A percentile compares a stretch with the other conserved stretches of the same genome.
Conservation (phyloP, 2,329 filamentous ascomycete genomes). For the Talaromyces funiculosus region DNA sequence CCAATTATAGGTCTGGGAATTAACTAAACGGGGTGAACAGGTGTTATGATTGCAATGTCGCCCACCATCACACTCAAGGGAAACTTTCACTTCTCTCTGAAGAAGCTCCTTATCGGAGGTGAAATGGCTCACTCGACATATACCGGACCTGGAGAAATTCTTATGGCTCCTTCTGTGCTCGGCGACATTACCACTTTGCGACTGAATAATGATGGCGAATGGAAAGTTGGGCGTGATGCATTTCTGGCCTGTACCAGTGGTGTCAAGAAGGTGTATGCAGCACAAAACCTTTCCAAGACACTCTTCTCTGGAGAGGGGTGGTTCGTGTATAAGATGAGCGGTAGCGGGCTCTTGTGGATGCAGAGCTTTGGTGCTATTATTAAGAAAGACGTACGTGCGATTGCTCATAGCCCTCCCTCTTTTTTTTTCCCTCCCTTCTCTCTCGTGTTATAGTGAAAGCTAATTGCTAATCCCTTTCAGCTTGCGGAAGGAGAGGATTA, state of each 20-base stretch:
- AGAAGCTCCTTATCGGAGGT: constrained; percentile 80
- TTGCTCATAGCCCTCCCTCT: too few species aligned
- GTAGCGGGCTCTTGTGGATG: constrained; percentile 78
- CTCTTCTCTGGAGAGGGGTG: constrained; percentile 92
- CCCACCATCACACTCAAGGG: constrained; percentile 80
- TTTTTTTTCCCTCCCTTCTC: too few species aligned
- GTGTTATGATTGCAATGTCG: constrained; percentile 93
- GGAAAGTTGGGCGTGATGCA: constrained; percentile 81
- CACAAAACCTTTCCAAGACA: constrained; percentile 78
- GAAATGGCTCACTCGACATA: constrained; percentile 74
- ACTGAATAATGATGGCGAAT: constrained; percentile 58
- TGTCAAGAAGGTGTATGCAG: constrained; percentile 81
- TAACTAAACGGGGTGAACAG: constrained; percentile 33
- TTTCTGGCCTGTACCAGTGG: constrained; percentile 82
- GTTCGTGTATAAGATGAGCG: constrained; percentile 81
- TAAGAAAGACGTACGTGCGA: constrained; percentile 71
- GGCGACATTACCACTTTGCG: constrained; percentile 82
- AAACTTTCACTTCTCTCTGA: constrained; percentile 75
- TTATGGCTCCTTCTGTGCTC: constrained; percentile 72
- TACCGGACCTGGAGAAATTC: constrained; percentile 83
- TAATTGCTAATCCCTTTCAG: too few species aligned
- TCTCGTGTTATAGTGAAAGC: too few species aligned
- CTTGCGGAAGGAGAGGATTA: constrained; percentile 69
- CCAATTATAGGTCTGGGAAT: too few species aligned
- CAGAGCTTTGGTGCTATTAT: constrained; percentile 94